Evolutionary conservation across 345 rosid species (phyloP).

Genomic region (Moringa oleifera): DNA sequence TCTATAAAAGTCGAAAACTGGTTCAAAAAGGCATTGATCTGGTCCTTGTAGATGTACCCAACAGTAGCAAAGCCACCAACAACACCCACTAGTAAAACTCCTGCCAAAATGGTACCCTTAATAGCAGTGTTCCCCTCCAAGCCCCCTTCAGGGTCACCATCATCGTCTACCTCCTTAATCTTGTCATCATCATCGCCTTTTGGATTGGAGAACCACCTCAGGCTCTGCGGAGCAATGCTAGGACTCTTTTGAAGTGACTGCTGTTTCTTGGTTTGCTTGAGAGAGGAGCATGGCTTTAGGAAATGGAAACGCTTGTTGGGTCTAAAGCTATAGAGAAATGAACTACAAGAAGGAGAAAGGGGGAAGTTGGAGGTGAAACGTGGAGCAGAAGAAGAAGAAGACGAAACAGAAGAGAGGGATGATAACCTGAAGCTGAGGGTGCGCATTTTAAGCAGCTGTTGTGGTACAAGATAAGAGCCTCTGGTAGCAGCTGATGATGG

Average conservation of each 20-base stretch:
- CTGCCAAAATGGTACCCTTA: slow-evolving; percentile 81
- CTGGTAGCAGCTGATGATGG: slow-evolving; percentile 1
- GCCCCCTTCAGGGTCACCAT: slow-evolving; percentile 22
- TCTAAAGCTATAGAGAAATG: slow-evolving; percentile 40
- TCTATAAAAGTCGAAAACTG: slow-evolving; percentile 83
- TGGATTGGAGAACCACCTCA: slow-evolving; percentile 64
- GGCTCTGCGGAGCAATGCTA: slow-evolving; percentile 53
- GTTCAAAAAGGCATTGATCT: slow-evolving; percentile 69
- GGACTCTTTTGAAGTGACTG: slow-evolving; percentile 46
- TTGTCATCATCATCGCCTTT: slow-evolving; percentile 33
- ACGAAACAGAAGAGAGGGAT: slow-evolving; percentile 13
- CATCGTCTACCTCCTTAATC: slow-evolving; percentile 12
- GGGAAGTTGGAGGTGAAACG: slow-evolving; percentile 29
- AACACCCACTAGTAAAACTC: slow-evolving; percentile 70
- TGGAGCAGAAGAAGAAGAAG: slow-evolving; percentile 20
- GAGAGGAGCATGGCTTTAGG: slow-evolving; percentile 67
- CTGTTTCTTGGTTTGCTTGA: slow-evolving; percentile 64
- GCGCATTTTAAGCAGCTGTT: slow-evolving; percentile 24
- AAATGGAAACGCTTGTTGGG: slow-evolving; percentile 67
- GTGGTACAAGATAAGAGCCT: slow-evolving; percentile 2
- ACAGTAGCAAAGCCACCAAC: slow-evolving; percentile 78
- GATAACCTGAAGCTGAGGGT: slow-evolving; percentile 24
- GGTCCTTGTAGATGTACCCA: slow-evolving; percentile 77
- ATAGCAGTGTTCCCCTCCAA: slow-evolving; percentile 57
- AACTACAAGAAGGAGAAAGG: slow-evolving; percentile 20